Percentiles rank a stretch among this genome's conserved stretches.
phyloP scores from a whole-genome alignment of 2,329 filamentous ascomycete species.

The Aspergillus sergii region DNA sequence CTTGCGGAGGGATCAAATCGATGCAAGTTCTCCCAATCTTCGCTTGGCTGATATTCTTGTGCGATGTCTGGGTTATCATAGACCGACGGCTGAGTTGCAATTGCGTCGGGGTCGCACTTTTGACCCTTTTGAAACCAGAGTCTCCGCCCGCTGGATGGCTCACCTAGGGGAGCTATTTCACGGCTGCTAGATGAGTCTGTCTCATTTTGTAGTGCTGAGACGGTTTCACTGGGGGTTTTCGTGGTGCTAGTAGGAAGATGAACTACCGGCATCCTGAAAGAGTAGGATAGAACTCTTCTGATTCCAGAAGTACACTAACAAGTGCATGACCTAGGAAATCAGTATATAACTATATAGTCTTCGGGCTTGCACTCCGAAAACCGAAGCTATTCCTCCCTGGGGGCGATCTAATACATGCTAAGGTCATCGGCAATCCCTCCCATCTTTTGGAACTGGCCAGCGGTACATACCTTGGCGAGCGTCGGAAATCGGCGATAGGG shows the following conservation, averaged over 20 bases:
- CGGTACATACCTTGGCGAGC: neutral
- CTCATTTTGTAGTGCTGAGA: neutral
- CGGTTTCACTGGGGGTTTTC: neutral
- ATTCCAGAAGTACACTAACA: neutral
- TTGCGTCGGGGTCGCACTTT: conserved; percentile 25
- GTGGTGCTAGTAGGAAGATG: neutral
- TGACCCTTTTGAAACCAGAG: conserved; percentile 32
- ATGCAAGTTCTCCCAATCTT: conserved; percentile 30
- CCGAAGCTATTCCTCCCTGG: neutral
- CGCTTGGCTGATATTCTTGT: conserved; percentile 32
- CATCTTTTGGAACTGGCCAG: neutral
- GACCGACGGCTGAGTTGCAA: conserved; percentile 47
- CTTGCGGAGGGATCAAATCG: conserved; percentile 15
- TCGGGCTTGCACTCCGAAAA: neutral
- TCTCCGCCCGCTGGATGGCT: conserved; percentile 24
- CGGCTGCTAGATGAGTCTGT: neutral
- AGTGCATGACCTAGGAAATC: neutral
- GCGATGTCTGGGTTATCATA: conserved; percentile 47
- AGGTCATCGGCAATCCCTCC: neutral
- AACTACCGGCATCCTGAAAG: neutral
- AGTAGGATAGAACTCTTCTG: neutral
- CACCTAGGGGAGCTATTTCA: conserved; percentile 16
- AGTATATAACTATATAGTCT: neutral
- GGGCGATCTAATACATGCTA: neutral
- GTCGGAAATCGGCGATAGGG: neutral